Evolutionary conservation across 208 protist species (phyloP).

Genomic region (Wallacemonas collosoma): DNA sequence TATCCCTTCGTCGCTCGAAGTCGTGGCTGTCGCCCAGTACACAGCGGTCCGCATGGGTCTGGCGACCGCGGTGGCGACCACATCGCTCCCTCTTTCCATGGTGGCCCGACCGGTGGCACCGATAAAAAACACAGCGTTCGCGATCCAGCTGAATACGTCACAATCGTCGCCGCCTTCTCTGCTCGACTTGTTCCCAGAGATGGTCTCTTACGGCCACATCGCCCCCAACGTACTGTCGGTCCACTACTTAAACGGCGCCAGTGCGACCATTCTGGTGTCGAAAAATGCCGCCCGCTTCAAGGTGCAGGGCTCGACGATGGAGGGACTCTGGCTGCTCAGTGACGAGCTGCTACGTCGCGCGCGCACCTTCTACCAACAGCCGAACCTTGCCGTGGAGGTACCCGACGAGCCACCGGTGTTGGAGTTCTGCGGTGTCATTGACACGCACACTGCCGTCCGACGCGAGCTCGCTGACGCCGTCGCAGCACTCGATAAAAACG

Average conservation of each 20-base stretch:
- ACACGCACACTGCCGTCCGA: conserved; percentile 77
- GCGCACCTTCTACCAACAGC: conserved; percentile 40
- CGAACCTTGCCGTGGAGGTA: conserved; percentile 43
- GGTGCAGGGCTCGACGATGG: conserved; percentile 80
- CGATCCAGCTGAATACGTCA: conserved; percentile 92
- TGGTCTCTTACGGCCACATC: conserved; percentile 42
- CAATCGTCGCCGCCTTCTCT: conserved; percentile 66
- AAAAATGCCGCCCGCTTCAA: conserved; percentile 92
- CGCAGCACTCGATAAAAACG: conserved; percentile 42
- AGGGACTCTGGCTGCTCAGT: conserved; percentile 85
- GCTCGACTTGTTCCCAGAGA: conserved; percentile 83
- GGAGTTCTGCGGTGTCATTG: conserved; percentile 75
- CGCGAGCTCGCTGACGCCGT: conserved; percentile 53
- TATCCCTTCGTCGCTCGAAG: conserved; percentile 77
- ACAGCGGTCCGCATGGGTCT: conserved; percentile 28
- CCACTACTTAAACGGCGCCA: conserved; percentile 83
- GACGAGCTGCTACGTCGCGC: conserved; percentile 72
- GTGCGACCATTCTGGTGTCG: conserved; percentile 91
- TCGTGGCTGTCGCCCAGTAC: conserved; percentile 54
- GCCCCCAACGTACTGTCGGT: conserved; percentile 79
- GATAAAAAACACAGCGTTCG: conserved; percentile 74
- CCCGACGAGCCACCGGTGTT: conserved; percentile 81
- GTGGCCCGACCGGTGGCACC: conserved; percentile 59
- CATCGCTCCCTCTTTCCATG: conserved; percentile 69
- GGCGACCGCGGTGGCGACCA: conserved; percentile 33